Base-by-base conservation (phyloP, 257 asterid species). In the Anisodus acutangulus region DNA sequence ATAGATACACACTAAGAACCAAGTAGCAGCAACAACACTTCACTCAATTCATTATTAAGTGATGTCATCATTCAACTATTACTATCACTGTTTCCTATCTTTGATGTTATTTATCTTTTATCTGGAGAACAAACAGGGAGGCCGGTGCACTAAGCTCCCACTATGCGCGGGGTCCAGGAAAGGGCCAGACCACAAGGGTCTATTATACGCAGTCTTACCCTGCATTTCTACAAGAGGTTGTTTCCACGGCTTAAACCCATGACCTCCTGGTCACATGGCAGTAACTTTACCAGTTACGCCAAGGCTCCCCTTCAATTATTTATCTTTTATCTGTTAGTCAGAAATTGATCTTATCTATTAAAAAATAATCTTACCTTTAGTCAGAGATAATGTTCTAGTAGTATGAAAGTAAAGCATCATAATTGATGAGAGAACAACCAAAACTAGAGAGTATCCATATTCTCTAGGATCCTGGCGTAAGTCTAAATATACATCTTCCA, bases 1-100 rank as follows among this genome's bases (percentile, higher is more conserved):
- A 67, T 57, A 22, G 51, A 68, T 10, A 68, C 49, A 79, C 63
- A 84, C 6, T 78, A 51, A 78, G 82, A 78, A 78, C 53, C 16
- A 53, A 53, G 82, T 78, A 26, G 82, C 82, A 53, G 82, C 47
- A 53, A 15, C 31, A 31, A 58, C 49, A 53, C 15, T 22, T 76
- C 64, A 31, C 49, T 2, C 82, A 78, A 26, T 78, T 78, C 31
- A 53, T 78, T 15, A 78, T 78, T 78, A 78, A 53, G 45, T 78
- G 16, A 37, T 78, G 31, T 15, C 49, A 78, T 78, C 82, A 53
- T 31, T 78, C 49, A 15, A 53, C 43, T 78, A 31, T 53, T 19
- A 47, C 58, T 45, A 71, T 71, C 79, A 71, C 39, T 43, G 17
- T 71, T 71, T 45, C 58, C 37, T n/a, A 45, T 45, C 39, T 69